phyloP scores from a whole-genome alignment of 352 stramenopile genomes.

The Achlya hypogyna region DNA sequence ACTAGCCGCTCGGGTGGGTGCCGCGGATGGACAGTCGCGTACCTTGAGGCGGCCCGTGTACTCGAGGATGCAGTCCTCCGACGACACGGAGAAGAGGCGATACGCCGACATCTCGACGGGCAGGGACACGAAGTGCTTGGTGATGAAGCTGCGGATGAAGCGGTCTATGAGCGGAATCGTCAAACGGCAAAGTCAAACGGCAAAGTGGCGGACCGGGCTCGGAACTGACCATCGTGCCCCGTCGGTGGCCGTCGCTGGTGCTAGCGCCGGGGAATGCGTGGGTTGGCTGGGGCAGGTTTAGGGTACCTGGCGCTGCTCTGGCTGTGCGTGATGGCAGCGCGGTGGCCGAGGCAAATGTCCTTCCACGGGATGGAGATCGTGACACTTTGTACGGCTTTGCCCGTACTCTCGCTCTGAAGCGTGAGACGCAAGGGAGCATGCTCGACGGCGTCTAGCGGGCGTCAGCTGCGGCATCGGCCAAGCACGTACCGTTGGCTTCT shows the following conservation, averaged over 20 bases:
- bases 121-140: neutral
- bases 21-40: neutral
- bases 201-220: neutral
- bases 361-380: constrained; percentile 11
- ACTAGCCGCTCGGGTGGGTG: neutral
- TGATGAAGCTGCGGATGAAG: constrained; percentile 10
- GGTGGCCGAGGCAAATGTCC: neutral
- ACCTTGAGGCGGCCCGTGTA: neutral
- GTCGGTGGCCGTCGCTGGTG: no score
- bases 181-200: neutral
- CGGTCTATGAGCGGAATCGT: neutral
- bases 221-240: neutral
- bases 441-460: neutral
- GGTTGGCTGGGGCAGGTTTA: no score
- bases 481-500: neutral
- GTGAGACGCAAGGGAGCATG: constrained; percentile 14
- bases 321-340: neutral
- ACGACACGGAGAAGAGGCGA: neutral
- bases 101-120: constrained; percentile 12
- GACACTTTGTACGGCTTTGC: constrained; percentile 10
- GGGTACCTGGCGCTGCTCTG: neutral
- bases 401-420: neutral
- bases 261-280: no score
- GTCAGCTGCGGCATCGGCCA: neutral
- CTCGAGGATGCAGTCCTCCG: constrained; percentile 7